phyloP scores from a whole-genome alignment of 1,284 basidiomycete species.

The Pseudozyma thailandica region DNA sequence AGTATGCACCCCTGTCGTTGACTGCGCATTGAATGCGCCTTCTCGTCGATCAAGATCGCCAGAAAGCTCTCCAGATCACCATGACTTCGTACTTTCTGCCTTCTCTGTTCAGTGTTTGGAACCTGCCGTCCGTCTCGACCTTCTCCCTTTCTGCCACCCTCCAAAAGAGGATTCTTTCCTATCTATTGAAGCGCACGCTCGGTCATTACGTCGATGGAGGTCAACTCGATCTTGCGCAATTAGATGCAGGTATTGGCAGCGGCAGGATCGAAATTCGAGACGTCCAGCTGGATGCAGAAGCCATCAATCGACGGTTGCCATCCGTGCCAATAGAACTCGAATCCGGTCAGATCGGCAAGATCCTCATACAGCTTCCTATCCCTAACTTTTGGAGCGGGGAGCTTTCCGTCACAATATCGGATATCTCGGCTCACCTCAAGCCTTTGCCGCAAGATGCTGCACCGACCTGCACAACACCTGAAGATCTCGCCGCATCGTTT shows the following conservation, averaged over 20 bases:
- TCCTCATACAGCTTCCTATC: constrained; percentile 53
- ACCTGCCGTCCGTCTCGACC: constrained; percentile 41
- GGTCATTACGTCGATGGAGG: constrained; percentile 88
- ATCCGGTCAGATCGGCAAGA: constrained; percentile 73
- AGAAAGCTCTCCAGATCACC: background rate
- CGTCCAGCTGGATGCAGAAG: constrained; percentile 77
- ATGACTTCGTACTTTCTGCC: constrained; percentile 51
- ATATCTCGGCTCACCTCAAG: constrained; percentile 15
- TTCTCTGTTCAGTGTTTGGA: constrained; percentile 42
- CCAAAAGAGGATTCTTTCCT: constrained; percentile 88
- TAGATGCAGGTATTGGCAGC: constrained; percentile 89
- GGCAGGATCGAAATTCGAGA: constrained; percentile 87
- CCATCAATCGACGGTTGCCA: constrained; percentile 26
- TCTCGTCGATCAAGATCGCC: background rate
- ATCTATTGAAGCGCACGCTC: constrained; percentile 82
- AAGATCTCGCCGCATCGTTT: constrained; percentile 34
- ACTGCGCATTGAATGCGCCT: constrained; percentile 18
- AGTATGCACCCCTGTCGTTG: constrained; percentile 19
- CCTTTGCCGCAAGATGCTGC: background rate
- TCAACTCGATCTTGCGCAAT: constrained; percentile 84
- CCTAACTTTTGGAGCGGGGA: constrained; percentile 58
- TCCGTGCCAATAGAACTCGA: constrained; percentile 76
- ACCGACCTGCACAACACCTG: background rate
- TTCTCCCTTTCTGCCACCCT: constrained; percentile 78
- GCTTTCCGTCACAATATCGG: constrained; percentile 34